Evolutionary conservation across 83 land plant genomes (phyloP), one percentile per base, ranked within the genome.

Genomic region (Isoetes engelmannii): DNA sequence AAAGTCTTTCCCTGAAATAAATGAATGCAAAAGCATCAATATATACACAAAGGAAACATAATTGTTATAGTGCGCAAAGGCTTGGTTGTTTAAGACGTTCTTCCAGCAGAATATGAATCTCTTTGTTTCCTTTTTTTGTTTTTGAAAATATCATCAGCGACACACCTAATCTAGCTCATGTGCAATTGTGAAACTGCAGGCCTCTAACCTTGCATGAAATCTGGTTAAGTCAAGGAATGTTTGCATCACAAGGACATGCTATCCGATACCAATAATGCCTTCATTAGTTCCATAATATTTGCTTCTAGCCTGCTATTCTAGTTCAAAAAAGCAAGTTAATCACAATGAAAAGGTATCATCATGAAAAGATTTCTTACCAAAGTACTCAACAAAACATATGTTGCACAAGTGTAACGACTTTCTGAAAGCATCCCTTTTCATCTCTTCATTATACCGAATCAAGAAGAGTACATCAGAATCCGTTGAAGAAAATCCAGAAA

Each of bases 1-100:
- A 73, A 92, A 89, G 10, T 85, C 82, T 28, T 72, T 71, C 10
- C 96, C 96, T 91, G 81, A 21, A 69, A 43, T 5, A 55, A n/a
- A n/a, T 53, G 8, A 53, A 53, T 53, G 13, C 55, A 18, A 12
- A 60, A 60, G 18, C 18, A 60, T 12, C 18, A 60, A 60, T 18
- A 15, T 2, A 53, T 53, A 13, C 15, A 0, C 55, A 53, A 53
- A 0, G 55, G 55, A 12, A 15, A 15, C 9, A 60, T 60, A 3
- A 19, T 18, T 60, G 62, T 18, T 10, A 53, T 13, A 0, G 55
- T 15, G 37, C 2, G 37, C 2, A 28, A 28, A 60, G 37, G 18
- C 62, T 60, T 60, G 37, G 37, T 7, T 12, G 4, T 60, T 37
- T 7, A 60, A 60, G 18, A 18, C 1, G 62, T 4, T 37, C 19